Evolutionary conservation across 2,329 filamentous ascomycete species (phyloP), one percentile per base, ranked within the genome.

Genomic region (Dactylellina sp.): DNA sequence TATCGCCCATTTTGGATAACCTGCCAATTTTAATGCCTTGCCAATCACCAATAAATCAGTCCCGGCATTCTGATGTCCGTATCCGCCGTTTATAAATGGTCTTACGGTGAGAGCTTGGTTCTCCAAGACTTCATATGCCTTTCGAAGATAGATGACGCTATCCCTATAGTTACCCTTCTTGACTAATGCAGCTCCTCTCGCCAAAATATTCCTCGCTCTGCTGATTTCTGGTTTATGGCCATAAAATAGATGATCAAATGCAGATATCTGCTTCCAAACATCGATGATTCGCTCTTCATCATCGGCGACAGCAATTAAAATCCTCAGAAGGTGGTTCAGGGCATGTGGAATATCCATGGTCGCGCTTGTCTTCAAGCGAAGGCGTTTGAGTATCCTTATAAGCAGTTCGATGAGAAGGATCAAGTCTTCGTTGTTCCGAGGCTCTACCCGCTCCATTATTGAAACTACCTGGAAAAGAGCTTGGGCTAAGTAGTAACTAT

Each of bases 341-440:
- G 63, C 63, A 39, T 68, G 63, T 20, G 63, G 63, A 12, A 60
- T 37, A 60, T 68, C 63, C 20, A 35, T 57, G 9, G 46, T 16
- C 20, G 7, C 18, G 9, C 53, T 70, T 28, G 47, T 32, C 7
- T 56, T 18, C 18, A 70, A 12, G 1, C 47, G 39, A 7, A 61
- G 56, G 1, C 39, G 39, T 14, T 46, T 37, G 12, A 61, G 22
- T 18, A 56, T 70, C 14, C 40, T 55, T 4, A 62, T 14, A 0
- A 62, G 14, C 14, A 70, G 5, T 3, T 32, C 16, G 3, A 62
- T 22, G 0, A 61, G 40, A 1, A 39, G 32, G 16, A 70, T 62
- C 6, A 61, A 39, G 16, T 61, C 56, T 20, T 39, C 20, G 11
- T 61, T 40, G 22, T 70, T 70, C 2, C 39, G 50, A 6, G 39